Evolutionary conservation across 768 basidiomycete species (phyloP), one percentile per base, ranked within the genome.

Genomic region (Leucogyrophana mollusca): DNA sequence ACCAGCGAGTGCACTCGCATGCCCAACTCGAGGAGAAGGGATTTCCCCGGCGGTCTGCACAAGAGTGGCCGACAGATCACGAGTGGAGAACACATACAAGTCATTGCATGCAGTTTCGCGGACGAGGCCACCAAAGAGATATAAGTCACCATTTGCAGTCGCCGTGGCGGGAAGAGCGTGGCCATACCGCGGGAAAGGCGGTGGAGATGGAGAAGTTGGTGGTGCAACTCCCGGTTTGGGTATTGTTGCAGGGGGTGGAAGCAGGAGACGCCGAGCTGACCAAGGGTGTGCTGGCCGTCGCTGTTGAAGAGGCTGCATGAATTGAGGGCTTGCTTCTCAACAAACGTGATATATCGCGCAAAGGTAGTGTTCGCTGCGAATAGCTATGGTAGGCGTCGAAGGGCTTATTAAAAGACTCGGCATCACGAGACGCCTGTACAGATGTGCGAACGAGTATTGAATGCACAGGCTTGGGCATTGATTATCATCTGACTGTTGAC

Each of bases 61-160:
- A 9, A 93, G 76, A 9, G 83, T 83, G 7, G 91, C 87, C 13
- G 87, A 79, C 49, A 91, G 77, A 53, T 91, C 85, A 34, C 83
- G 76, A 3, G 86, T 82, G 32, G 85, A 85, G 61, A 98, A 85
- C n/a, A 90, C 71, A 66, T 95, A 98, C 22, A 99, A 74, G 69
- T 99, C 96, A 67, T 96, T 96, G 42, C 85, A 79, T 25, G 94
- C 86, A 8, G 79, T 70, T 61, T 98, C 95, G 33, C 87, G 81
- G 13, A 98, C 94, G 49, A 99, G 87, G 51, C 96, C 96, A 51
- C 96, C 96, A 54, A 99, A 99, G 51, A 99, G 77, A 68, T 92
- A 94, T 52, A 99, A 83, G 56, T 98, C 94, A 7, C 96, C 96
- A 5, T 74, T 77, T n/a, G 79, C 61, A 18, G 85, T 86, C 2